Conservation (phyloP, 345 rosid species). For the Gossypium sturtianum region DNA sequence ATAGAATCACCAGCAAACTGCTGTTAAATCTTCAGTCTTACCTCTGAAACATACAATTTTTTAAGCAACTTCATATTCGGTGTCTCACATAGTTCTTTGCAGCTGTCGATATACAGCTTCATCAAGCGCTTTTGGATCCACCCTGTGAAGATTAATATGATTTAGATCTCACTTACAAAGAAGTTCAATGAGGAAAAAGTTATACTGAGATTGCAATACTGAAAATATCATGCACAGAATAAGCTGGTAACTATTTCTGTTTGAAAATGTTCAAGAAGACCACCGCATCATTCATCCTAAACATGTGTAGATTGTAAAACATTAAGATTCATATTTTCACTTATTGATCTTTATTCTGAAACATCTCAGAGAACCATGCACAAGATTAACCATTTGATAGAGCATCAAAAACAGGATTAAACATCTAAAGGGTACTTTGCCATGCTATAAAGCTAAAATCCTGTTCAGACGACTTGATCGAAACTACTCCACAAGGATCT, state of each 20-base stretch:
- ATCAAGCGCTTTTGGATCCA: slow-evolving; percentile 95
- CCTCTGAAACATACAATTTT: slow-evolving; percentile 79
- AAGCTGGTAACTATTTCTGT: not conserved
- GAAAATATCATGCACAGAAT: not conserved
- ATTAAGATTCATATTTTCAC: not conserved
- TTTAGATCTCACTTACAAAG: not conserved
- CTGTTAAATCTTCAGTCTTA: slow-evolving; percentile 19
- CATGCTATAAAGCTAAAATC: not conserved
- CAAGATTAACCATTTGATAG: not conserved
- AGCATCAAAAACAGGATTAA: not conserved
- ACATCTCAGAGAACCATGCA: not conserved
- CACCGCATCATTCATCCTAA: not conserved
- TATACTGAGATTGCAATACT: not conserved
- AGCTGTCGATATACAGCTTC: slow-evolving; percentile 76
- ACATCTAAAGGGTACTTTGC: not conserved
- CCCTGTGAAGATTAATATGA: slow-evolving; percentile 37
- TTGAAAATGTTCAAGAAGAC: not conserved
- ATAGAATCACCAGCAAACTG: slow-evolving; percentile 3
- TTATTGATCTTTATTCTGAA: not conserved
- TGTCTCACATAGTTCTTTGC: slow-evolving; percentile 57
- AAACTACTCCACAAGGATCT: not conserved
- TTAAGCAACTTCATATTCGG: slow-evolving; percentile 80
- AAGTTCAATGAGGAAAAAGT: not conserved
- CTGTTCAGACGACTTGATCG: not conserved
- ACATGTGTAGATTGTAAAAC: not conserved